Conservation (phyloP, 108 stramenopile species). For the Schizochytrium sp. region DNA sequence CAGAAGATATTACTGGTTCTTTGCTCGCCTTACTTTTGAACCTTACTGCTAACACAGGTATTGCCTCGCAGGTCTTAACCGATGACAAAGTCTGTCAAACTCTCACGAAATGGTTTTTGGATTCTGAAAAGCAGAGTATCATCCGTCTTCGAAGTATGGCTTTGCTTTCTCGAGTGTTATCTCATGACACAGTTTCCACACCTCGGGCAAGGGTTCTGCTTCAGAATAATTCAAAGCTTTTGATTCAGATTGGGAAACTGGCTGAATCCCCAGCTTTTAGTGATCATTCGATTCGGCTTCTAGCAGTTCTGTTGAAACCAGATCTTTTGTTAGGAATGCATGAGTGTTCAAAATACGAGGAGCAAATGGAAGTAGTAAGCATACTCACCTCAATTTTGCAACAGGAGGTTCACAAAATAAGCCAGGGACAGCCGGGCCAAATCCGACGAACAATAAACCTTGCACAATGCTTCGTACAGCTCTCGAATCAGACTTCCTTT, state of each 20-base stretch:
- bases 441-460: not conserved
- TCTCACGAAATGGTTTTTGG: not conserved
- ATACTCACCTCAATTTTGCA: not conserved
- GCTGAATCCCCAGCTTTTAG: not conserved
- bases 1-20: not conserved
- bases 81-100: not conserved
- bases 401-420: not conserved
- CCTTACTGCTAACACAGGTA: not conserved
- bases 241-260: not conserved
- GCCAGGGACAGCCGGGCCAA: not conserved
- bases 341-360: not conserved
- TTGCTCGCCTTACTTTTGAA: slow-evolving; percentile 35
- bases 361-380: not conserved
- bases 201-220: not conserved
- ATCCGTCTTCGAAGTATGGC: too few relatives aligned
- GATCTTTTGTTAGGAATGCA: not conserved
- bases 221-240: not conserved
- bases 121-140: not conserved
- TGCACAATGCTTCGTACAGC: slow-evolving; percentile 30
- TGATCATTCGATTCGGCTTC: not conserved
- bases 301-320: not conserved
- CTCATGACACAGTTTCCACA: too few relatives aligned
- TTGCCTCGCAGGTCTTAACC: not conserved
- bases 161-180: too few relatives aligned
- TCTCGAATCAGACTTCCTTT: not conserved